A percentile compares a stretch with the other conserved stretches of the same genome.
Conservation (phyloP, 805 yeast species). For the Saturnispora sekii region DNA sequence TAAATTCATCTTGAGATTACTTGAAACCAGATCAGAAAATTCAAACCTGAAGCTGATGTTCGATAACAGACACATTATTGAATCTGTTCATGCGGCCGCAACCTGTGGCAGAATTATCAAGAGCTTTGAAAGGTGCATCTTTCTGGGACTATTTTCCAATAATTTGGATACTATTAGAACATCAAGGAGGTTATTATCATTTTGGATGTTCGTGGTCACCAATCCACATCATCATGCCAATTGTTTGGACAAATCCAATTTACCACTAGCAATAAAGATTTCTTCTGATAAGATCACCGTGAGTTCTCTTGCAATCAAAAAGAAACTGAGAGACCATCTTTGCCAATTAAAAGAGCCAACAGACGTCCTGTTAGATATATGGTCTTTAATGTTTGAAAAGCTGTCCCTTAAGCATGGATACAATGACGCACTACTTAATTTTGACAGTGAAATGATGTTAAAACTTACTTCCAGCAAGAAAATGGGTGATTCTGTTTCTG, state of each 20-base stretch:
- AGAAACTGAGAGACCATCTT: constrained; percentile 42
- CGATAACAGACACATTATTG: constrained; percentile 5
- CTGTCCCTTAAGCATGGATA: constrained; percentile 15
- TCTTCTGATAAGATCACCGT: constrained; percentile 51
- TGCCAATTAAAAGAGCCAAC: constrained; percentile 27
- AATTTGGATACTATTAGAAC: constrained; percentile 40
- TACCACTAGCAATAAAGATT: constrained; percentile 33
- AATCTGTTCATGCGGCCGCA: constrained; percentile 15
- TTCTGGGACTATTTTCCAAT: constrained; percentile 43
- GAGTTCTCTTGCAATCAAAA: constrained; percentile 67
- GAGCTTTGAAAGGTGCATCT: constrained; percentile 40
- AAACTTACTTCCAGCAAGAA: constrained; percentile 2
- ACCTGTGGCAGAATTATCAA: constrained; percentile 28
- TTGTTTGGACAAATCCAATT: constrained; percentile 25
- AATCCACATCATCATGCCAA: constrained; percentile 14
- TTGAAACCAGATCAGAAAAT: constrained; percentile 28
- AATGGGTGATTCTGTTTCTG: constrained; percentile 22
- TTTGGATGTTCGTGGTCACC: constrained; percentile 17
- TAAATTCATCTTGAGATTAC: constrained; percentile 30
- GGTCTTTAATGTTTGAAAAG: constrained; percentile 36
- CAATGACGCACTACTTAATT: background rate
- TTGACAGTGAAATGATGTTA: background rate
- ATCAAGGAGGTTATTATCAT: constrained; percentile 33
- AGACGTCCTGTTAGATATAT: constrained; percentile 31
- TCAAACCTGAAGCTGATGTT: constrained; percentile 9